Conservation (phyloP, 2,329 filamentous ascomycete genomes). For the Monascus ruber region DNA sequence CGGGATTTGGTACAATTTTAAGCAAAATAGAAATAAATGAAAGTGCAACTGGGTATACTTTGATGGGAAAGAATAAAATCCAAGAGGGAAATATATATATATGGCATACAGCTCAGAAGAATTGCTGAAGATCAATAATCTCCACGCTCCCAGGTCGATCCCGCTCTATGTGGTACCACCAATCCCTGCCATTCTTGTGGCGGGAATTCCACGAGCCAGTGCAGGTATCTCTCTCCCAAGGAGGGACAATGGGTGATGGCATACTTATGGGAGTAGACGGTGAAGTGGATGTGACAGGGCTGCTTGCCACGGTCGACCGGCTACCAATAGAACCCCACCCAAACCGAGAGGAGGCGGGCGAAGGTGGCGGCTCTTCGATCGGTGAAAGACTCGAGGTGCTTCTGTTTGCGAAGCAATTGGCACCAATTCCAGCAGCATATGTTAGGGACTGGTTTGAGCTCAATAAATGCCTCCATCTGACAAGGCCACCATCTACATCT, state of each 20-base stretch:
- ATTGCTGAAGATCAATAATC: conserved; percentile 20
- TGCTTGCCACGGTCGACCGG: conserved; percentile 18
- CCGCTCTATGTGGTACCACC: conserved; percentile 36
- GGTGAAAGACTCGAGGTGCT: conserved; percentile 9
- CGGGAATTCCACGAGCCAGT: conserved; percentile 33
- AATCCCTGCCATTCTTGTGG: conserved; percentile 30
- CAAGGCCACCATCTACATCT: conserved; percentile 33
- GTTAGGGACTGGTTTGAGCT: conserved; percentile 28
- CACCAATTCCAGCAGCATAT: conserved; percentile 23
- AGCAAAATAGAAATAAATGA: too few relatives aligned
- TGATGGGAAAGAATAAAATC: conserved; percentile 48
- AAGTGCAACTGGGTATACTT: too few relatives aligned
- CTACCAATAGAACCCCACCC: conserved; percentile 24
- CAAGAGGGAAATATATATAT: conserved; percentile 53
- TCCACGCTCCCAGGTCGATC: conserved; percentile 25
- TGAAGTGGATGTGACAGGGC: conserved; percentile 19
- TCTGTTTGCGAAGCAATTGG: conserved; percentile 21
- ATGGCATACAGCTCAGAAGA: conserved; percentile 28
- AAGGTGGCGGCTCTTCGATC: conserved; percentile 17
- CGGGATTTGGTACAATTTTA: too few relatives aligned
- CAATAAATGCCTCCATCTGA: conserved; percentile 35
- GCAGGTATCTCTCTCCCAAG: conserved; percentile 32
- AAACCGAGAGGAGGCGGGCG: conserved; percentile 20
- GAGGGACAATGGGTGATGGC: conserved; percentile 15
- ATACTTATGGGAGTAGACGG: conserved; percentile 22